Percentiles rank a stretch among this genome's conserved stretches.
Conservation (phyloP, 1,284 basidiomycete genomes). For the Moesziomyces antarcticus region DNA sequence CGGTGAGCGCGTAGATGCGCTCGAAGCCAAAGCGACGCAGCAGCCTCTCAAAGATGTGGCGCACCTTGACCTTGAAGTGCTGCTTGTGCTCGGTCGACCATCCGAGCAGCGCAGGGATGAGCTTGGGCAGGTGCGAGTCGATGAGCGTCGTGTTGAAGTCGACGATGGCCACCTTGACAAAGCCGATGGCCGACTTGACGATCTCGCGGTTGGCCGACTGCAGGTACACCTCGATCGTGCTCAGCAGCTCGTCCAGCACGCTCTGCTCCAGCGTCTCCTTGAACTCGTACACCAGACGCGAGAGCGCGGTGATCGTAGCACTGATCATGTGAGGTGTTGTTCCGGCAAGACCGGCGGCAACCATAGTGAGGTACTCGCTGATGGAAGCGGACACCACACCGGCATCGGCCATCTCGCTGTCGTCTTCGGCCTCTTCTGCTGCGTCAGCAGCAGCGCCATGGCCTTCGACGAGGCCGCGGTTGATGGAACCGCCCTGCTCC, state of each 20-base stretch:
- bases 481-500: slow-evolving; percentile 85
- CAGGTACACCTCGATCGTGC: slow-evolving; percentile 89
- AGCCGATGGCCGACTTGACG: slow-evolving; percentile 94
- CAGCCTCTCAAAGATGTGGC: slow-evolving; percentile 96
- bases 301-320: slow-evolving; percentile 92
- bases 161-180: slow-evolving; percentile 92
- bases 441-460: slow-evolving; percentile 25
- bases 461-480: slow-evolving; percentile 79
- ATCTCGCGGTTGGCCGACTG: slow-evolving; percentile 95
- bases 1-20: slow-evolving; percentile 74
- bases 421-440: slow-evolving; percentile 52
- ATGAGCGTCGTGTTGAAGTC: slow-evolving; percentile 80
- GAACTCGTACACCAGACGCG: slow-evolving; percentile 95
- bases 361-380: slow-evolving; percentile 96
- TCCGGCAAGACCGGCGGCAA: slow-evolving; percentile 92
- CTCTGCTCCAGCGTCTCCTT: slow-evolving; percentile 76
- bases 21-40: slow-evolving; percentile 90
- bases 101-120: slow-evolving; percentile 85
- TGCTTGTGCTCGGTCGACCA: slow-evolving; percentile 99
- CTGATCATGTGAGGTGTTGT: slow-evolving; percentile 98
- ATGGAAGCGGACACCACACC: slow-evolving; percentile 78
- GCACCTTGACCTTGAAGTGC: slow-evolving; percentile 96
- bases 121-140: slow-evolving; percentile 77
- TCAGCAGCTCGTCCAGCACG: slow-evolving; percentile 87
- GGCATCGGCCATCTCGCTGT: slow-evolving; percentile 35